These are phyloP conservation scores for Globisporangium cystogenes DNA, from an alignment of 352 stramenopile genomes.

Conservation along the genomic window DNA sequence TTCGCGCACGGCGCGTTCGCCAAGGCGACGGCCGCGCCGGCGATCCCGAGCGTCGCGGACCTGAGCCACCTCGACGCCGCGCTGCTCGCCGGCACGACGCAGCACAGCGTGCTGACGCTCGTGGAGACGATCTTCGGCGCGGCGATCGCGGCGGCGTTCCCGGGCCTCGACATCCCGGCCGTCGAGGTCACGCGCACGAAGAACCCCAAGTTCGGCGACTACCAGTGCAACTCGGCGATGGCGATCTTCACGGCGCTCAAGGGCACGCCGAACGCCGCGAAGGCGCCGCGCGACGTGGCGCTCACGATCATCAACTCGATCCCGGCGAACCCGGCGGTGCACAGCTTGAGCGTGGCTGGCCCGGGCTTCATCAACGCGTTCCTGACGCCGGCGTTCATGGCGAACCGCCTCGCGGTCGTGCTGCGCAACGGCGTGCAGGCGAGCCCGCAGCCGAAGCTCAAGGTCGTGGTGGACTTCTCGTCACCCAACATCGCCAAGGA, in stretches of 20 bases:
- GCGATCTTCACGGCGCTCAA: slow-evolving; percentile 96
- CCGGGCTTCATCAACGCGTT: slow-evolving; percentile 98
- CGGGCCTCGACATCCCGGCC: slow-evolving; percentile 37
- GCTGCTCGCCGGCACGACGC: slow-evolving; percentile 49
- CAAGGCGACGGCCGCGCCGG: slow-evolving; percentile 30
- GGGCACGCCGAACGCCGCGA: slow-evolving; percentile 57
- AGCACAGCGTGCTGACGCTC: slow-evolving; percentile 70
- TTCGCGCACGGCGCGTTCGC: slow-evolving; percentile 41
- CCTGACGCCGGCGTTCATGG: slow-evolving; percentile 84
- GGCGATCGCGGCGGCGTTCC: slow-evolving; percentile 67
- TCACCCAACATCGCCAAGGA: slow-evolving; percentile 88
- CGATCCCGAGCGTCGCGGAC: slow-evolving; percentile 10
- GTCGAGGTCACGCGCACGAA: slow-evolving; percentile 77
- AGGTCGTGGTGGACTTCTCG: slow-evolving; percentile 80
- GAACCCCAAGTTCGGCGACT: slow-evolving; percentile 91
- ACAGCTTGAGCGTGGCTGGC: slow-evolving; percentile 90
- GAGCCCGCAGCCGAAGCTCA: slow-evolving; percentile 76
- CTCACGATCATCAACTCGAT: slow-evolving; percentile 87
- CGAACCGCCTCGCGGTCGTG: slow-evolving; percentile 59
- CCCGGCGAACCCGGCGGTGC: slow-evolving; percentile 76
- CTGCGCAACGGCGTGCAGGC: slow-evolving; percentile 69
- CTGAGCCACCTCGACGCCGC: slow-evolving; percentile 35
- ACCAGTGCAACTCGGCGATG: slow-evolving; percentile 99
- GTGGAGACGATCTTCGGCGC: slow-evolving; percentile 73
- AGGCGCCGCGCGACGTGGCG: slow-evolving; percentile 86